Conservation (phyloP, 495 filamentous ascomycete species). For the Neurospora tetrasperma region DNA sequence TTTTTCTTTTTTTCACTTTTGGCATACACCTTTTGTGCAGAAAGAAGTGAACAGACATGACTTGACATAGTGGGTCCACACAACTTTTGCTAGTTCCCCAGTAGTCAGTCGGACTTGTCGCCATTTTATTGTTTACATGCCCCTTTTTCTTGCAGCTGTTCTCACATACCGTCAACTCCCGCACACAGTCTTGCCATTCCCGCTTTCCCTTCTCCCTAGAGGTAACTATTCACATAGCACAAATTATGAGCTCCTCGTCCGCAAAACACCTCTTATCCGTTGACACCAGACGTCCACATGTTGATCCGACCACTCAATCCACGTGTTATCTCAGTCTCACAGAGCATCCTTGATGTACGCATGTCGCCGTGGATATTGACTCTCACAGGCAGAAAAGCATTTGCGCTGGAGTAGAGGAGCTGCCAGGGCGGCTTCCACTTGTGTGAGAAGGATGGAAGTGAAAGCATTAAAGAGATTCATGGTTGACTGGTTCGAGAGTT, state of each 20-base stretch:
- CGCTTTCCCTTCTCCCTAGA: neutral
- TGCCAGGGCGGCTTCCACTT: neutral
- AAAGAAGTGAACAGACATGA: neutral
- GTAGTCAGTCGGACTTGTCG: no score
- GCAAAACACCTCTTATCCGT: neutral
- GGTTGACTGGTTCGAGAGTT: neutral
- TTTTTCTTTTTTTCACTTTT: neutral
- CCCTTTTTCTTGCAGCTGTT: neutral
- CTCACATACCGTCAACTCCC: no score
- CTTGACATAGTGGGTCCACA: neutral
- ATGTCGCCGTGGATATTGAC: neutral
- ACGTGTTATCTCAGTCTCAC: no score
- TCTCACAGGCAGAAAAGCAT: neutral
- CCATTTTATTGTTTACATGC: neutral
- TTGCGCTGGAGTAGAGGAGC: neutral
- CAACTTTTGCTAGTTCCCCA: no score
- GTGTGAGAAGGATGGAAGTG: neutral
- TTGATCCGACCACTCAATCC: neutral
- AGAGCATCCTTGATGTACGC: no score
- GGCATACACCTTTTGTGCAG: neutral
- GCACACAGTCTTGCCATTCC: no score
- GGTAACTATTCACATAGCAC: neutral
- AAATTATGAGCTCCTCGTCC: neutral
- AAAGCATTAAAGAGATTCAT: neutral
- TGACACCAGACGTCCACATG: neutral